Evolutionary conservation across 1,284 basidiomycete genomes (phyloP).

Genomic region (Singerocomus inundabilis): DNA sequence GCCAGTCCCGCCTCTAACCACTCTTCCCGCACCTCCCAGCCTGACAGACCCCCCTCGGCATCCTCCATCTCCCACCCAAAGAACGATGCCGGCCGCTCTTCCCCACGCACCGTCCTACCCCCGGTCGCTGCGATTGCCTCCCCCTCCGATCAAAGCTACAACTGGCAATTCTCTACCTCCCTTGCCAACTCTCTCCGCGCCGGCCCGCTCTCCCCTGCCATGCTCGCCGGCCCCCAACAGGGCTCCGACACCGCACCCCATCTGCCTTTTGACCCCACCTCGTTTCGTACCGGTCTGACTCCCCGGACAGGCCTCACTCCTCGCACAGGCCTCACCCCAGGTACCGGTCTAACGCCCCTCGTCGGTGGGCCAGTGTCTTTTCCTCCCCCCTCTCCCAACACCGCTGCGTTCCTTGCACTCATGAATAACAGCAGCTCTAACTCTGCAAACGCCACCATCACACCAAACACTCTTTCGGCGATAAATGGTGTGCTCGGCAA

Average conservation of each 20-base stretch:
- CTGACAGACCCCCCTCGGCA: slow-evolving; percentile 40
- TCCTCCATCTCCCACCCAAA: slow-evolving; percentile 35
- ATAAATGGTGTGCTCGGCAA: slow-evolving; percentile 70
- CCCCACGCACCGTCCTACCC: slow-evolving; percentile 70
- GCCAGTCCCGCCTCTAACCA: slow-evolving; percentile 41
- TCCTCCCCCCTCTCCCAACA: slow-evolving; percentile 86
- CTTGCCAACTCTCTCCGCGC: slow-evolving; percentile 78
- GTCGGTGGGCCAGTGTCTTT: slow-evolving; percentile 74
- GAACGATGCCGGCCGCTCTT: slow-evolving; percentile 33
- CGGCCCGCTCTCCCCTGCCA: slow-evolving; percentile 91
- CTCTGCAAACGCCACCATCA: slow-evolving; percentile 74
- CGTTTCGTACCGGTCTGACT: slow-evolving; percentile 82
- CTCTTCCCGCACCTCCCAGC: slow-evolving; percentile 36
- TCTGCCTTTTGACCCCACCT: slow-evolving; percentile 69
- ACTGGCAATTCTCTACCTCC: slow-evolving; percentile 67
- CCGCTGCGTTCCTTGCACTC: slow-evolving; percentile 89
- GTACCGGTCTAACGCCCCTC: slow-evolving; percentile 81
- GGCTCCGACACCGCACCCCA: slow-evolving; percentile 36
- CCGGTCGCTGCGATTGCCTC: slow-evolving; percentile 85
- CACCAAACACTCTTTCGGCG: slow-evolving; percentile 86
- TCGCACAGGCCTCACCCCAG: slow-evolving; percentile 79
- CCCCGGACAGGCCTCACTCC: slow-evolving; percentile 76
- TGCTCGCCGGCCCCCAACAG: slow-evolving; percentile 84
- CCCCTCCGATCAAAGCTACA: slow-evolving; percentile 74
- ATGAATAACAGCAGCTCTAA: slow-evolving; percentile 71